phyloP scores from a whole-genome alignment of 371 early-diverging fungal genomes.

The Fennellomyces sp. region DNA sequence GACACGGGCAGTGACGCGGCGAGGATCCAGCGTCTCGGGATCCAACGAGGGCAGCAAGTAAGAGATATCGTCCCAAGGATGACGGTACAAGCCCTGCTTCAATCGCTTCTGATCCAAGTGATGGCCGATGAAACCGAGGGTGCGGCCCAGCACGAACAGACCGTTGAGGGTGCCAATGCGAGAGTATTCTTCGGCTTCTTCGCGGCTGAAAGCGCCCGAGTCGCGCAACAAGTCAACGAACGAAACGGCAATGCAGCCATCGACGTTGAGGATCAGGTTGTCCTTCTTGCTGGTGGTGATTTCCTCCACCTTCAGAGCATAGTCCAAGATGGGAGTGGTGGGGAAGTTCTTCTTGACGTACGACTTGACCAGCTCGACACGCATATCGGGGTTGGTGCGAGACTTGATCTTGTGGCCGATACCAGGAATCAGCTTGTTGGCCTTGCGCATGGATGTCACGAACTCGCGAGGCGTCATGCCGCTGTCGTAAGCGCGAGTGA shows the following conservation, averaged over 20 bases:
- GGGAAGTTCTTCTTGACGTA: constrained; percentile 93
- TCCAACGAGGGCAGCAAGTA: constrained; percentile 75
- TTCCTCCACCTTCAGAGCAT: constrained; percentile 92
- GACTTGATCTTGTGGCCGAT: constrained; percentile 99
- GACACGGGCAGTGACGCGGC: constrained; percentile 54
- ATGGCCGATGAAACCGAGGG: constrained; percentile 97
- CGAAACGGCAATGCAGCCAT: constrained; percentile 94
- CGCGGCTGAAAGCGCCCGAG: constrained; percentile 90
- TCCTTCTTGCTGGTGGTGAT: constrained; percentile 98
- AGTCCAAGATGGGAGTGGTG: constrained; percentile 85
- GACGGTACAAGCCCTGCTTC: constrained; percentile 97
- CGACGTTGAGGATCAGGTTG: constrained; percentile 96
- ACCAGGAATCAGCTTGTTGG: constrained; percentile 92
- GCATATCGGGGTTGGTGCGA: constrained; percentile 97
- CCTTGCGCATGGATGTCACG: constrained; percentile 89
- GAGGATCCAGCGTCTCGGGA: constrained; percentile 51
- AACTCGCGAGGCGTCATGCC: constrained; percentile 89
- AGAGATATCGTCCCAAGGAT: constrained; percentile 98
- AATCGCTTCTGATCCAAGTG: constrained; percentile 97
- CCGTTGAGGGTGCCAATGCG: constrained; percentile 97
- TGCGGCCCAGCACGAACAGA: constrained; percentile 93
- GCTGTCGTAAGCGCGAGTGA: constrained; percentile 90
- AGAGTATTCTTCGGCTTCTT: constrained; percentile 97
- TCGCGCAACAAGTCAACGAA: constrained; percentile 95
- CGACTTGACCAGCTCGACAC: constrained; percentile 92